Evolutionary conservation across 2,329 filamentous ascomycete genomes (phyloP), one percentile per base, ranked within the genome.

Genomic region (Coniochaeta sp.): DNA sequence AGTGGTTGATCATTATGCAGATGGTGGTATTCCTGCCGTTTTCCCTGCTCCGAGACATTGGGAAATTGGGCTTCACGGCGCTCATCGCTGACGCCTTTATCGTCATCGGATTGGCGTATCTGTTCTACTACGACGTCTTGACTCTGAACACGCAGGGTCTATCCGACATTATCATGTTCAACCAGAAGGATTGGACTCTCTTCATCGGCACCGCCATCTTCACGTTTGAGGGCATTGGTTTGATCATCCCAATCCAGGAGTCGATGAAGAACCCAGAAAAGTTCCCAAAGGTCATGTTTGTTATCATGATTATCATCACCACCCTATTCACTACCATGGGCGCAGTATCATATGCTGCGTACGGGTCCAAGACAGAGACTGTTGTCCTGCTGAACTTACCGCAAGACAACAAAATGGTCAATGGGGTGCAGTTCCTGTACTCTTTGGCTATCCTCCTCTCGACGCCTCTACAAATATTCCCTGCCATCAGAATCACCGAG

Each of bases 151-250:
- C 78, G 56, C 81, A 91, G 60, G 91, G 91, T 14, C 76, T 96
- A 26, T 83, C 91, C 6, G 95, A 99, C 71, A 93, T 98, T 69
- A 84, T 89, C 66, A 82, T 89, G 69, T 98, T 99, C 81, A 99
- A 99, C 77, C 76, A 88, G 44, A 86, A 89, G 62, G 89, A 92
- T 72, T 99, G 96, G 95, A 96, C 95, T 0, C 82, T 99, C 5
- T 98, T 99, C 73, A 99, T 99, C 68, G 96, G 95, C 63, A 99
- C 96, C 0, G 95, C 96, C 31, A 98, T 99, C 72, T 99, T 99
- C 77, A 98, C 95, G 0, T 99, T 98, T 70, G 95, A 99, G 72
- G 95, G 95, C 31, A 96, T 99, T 63, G 96, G 95, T 14, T 85
- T 99, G 57, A 96, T 99, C 73, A 97, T 99, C 64, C 95, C 96